Evolutionary conservation across 129 eudicot species (phyloP), one percentile per base, ranked within the genome.

Genomic region (Chrysanthemum seticuspe): DNA sequence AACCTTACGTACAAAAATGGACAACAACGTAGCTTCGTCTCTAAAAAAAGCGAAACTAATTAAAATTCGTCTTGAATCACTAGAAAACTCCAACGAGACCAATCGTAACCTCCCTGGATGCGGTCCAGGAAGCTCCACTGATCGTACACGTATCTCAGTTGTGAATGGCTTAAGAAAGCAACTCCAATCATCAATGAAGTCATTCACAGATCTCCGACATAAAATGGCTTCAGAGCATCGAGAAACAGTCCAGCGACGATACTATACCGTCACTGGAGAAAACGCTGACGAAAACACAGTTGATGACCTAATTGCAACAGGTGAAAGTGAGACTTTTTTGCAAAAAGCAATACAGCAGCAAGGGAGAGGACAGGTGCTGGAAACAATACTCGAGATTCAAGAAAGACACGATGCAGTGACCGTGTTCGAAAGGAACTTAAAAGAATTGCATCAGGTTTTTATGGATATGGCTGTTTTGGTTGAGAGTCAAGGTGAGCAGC

Each of bases 81-180:
- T 91, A 9, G 97, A 91, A 13, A 78, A 76, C 3, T 72, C 90
- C 51, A 88, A 77, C 53, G 92, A 81, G 16, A 80, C 78, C 23
- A 88, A 88, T 23, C 83, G 97, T 2, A 78, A 75, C 45, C 57
- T 85, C 50, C 91, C 88, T 2, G 88, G 88, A 13, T 86, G 95
- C 40, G 90, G 92, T 1, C 88, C 92, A 5, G 97, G 97, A 1
- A 87, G 88, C 78, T 88, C 97, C 14, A 77, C 89, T 2, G 95
- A 91, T 31, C 86, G 95, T 5, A 85, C 92, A 0, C 80, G 97
- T 4, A 84, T 88, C 53, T 88, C 91, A 1, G 74, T 87, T 0
- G 92, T 91, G 62, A 85, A 85, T 12, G 91, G 91, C 6, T 78
- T 90, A 19, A 71, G 91, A 13, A 87, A 80, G 14, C 77, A 79